A percentile compares a stretch with the other conserved stretches of the same genome.
Evolutionary conservation across 2,329 filamentous ascomycete genomes (phyloP).

Genomic region (Exophiala sideris): DNA sequence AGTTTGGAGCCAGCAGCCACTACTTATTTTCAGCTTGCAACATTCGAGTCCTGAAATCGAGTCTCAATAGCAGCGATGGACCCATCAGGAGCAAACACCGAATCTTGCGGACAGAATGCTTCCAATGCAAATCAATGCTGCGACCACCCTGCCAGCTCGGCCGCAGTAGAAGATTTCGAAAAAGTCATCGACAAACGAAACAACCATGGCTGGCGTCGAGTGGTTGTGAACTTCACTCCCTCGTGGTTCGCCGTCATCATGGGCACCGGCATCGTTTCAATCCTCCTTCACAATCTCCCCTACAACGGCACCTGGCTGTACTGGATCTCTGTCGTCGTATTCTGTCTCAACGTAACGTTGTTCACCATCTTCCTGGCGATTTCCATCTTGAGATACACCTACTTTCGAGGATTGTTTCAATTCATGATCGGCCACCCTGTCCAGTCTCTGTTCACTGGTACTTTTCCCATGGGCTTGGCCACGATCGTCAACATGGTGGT

Average conservation of each 20-base stretch:
- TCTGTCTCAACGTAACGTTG: conserved; percentile 56
- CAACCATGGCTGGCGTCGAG: too few species aligned
- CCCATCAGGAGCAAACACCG: too few species aligned
- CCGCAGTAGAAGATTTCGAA: too few species aligned
- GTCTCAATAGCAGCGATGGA: too few species aligned
- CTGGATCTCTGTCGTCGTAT: conserved; percentile 58
- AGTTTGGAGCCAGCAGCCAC: too few species aligned
- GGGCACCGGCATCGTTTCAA: conserved; percentile 65
- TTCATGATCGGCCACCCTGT: conserved; percentile 64
- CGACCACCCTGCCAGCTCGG: too few species aligned
- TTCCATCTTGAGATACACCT: conserved; percentile 57
- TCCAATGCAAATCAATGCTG: too few species aligned
- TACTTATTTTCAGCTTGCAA: too few species aligned
- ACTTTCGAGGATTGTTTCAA: conserved; percentile 63
- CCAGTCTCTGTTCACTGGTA: conserved; percentile 66
- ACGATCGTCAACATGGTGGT: conserved; percentile 66
- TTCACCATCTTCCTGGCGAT: conserved; percentile 49
- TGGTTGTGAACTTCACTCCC: too few species aligned
- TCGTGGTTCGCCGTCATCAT: conserved; percentile 57
- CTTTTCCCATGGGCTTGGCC: conserved; percentile 65
- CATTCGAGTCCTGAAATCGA: too few species aligned
- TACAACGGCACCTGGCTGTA: conserved; percentile 57
- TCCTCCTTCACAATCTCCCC: conserved; percentile 60
- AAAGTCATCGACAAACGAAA: too few species aligned
- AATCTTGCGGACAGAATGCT: too few species aligned